These are phyloP conservation scores for Mycena alexandri DNA, from an alignment of 768 basidiomycete genomes.

Conservation along the genomic window DNA sequence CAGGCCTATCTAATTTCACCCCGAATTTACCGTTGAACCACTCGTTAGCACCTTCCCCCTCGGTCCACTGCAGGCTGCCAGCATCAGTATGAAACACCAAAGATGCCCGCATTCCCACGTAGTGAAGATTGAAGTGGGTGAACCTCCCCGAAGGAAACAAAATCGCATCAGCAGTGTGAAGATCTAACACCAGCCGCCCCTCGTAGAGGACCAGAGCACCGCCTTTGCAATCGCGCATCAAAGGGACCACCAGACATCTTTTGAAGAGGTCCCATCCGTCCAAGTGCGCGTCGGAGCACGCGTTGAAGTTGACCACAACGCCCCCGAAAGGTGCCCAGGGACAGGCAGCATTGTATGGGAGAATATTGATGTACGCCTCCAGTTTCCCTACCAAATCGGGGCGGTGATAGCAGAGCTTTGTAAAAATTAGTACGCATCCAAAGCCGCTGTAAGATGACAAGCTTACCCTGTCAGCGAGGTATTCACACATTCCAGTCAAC, in stretches of 20 bases:
- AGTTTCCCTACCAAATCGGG: neutral
- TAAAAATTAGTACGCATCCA: no score
- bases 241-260: neutral
- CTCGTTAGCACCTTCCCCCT: neutral
- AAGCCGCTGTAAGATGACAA: neutral
- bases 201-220: conserved; percentile 7
- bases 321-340: conserved; percentile 14
- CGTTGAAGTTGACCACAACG: conserved; percentile 12
- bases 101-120: neutral
- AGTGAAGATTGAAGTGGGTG: conserved; percentile 16
- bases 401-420: neutral
- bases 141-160: conserved; percentile 9
- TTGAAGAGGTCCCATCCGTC: conserved; percentile 4
- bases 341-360: conserved; percentile 3
- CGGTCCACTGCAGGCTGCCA: neutral
- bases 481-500: neutral
- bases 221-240: neutral
- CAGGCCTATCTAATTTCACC: no score
- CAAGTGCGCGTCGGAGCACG: neutral
- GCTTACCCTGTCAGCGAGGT: neutral
- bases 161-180: neutral
- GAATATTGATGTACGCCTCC: neutral
- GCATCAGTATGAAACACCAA: conserved; percentile 6
- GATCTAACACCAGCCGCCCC: neutral
- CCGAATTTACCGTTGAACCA: neutral